A percentile compares a stretch with the other conserved stretches of the same genome.
Conservation (phyloP, 345 rosid species). For the Citrus reticulata region DNA sequence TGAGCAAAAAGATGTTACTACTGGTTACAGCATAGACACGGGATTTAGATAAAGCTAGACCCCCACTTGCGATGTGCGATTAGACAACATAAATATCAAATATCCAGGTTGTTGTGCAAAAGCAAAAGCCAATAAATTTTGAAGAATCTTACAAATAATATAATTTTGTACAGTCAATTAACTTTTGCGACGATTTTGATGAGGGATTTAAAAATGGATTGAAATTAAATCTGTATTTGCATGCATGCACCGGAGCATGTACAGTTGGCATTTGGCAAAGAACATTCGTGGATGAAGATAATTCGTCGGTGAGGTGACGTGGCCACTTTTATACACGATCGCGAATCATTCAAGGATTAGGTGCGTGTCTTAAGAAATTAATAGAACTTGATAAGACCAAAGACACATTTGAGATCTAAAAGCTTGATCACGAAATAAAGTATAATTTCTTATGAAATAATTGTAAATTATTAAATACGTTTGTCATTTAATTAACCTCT, state of each 20-base stretch:
- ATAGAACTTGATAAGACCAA: not conserved
- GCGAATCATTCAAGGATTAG: not conserved
- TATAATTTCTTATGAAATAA: not conserved
- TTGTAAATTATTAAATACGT: not conserved
- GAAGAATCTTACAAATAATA: not conserved
- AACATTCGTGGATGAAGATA: not conserved
- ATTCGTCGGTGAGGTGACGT: conserved; percentile 16
- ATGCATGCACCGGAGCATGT: not conserved
- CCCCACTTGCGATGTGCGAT: not conserved
- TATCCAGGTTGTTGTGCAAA: not conserved
- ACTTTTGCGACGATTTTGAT: not conserved
- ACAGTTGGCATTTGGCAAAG: not conserved
- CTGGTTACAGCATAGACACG: not conserved
- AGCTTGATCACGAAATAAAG: not conserved
- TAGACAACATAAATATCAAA: not conserved
- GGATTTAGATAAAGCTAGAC: not conserved
- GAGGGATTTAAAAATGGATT: not conserved
- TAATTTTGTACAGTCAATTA: not conserved
- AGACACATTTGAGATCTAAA: not conserved
- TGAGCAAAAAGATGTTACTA: not conserved
- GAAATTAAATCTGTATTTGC: not conserved
- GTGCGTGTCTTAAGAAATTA: not conserved
- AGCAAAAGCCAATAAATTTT: not conserved
- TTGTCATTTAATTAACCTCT: not conserved
- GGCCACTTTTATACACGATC: conserved; percentile 6